phyloP scores from a whole-genome alignment of 495 filamentous ascomycete genomes.

The Collariella sp. region DNA sequence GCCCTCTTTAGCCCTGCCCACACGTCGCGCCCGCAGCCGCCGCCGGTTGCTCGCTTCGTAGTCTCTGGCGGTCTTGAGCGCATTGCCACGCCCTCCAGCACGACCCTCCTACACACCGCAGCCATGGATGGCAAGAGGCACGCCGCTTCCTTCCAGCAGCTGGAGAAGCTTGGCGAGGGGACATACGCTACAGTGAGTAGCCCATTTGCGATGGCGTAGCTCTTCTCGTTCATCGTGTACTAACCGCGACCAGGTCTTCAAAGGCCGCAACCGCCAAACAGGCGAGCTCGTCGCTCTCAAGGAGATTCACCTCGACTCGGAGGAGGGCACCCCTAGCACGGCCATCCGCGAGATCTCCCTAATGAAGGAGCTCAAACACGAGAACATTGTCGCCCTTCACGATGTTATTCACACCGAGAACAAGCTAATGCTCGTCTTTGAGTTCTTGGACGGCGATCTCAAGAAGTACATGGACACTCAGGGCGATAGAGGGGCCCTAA shows the following conservation, averaged over 20 bases:
- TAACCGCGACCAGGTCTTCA: constrained; percentile 66
- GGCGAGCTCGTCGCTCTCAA: constrained; percentile 95
- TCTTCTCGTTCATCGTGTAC: not conserved
- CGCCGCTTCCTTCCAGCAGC: constrained; percentile 94
- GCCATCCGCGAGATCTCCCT: constrained; percentile 97
- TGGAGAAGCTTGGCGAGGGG: constrained; percentile 97
- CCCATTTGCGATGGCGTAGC: not conserved
- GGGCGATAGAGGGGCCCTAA: constrained; percentile 72
- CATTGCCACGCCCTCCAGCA: not conserved
- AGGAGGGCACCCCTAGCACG: constrained; percentile 97
- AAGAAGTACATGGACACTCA: constrained; percentile 98
- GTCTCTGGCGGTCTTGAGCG: constrained; percentile 2
- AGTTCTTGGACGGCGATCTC: constrained; percentile 97
- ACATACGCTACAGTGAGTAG: constrained; percentile 91
- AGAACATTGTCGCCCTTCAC: constrained; percentile 93
- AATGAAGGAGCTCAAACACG: constrained; percentile 98
- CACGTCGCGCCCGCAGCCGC: constrained; percentile 21
- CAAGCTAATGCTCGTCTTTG: constrained; percentile 98
- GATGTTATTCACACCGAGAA: constrained; percentile 99
- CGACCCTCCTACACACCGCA: constrained; percentile 9
- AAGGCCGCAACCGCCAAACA: constrained; percentile 91
- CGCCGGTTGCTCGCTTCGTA: constrained; percentile 18
- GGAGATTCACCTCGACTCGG: constrained; percentile 97
- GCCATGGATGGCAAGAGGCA: constrained; percentile 81
- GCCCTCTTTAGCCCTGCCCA: constrained; percentile 37